Conservation (phyloP, 2,329 filamentous ascomycete species). For the Aspergillus sp. region DNA sequence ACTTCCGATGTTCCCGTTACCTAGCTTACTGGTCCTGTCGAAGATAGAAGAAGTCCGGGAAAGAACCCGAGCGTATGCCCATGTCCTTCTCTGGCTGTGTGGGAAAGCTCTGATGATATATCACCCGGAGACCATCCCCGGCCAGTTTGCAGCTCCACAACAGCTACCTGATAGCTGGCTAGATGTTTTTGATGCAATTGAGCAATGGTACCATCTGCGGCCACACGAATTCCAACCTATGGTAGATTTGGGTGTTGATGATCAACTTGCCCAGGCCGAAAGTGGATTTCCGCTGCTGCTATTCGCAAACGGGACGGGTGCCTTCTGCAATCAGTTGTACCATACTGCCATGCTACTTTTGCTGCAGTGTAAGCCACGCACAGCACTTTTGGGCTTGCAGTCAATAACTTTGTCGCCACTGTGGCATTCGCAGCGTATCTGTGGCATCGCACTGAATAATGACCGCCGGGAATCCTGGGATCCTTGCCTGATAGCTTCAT, state of each 20-base stretch:
- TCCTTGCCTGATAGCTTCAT: slow-evolving; percentile 49
- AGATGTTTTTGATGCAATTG: slow-evolving; percentile 27
- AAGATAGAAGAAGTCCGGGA: slow-evolving; percentile 20
- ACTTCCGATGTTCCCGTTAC: slow-evolving; percentile 21
- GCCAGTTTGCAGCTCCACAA: slow-evolving; percentile 11
- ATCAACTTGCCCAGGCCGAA: slow-evolving; percentile 14
- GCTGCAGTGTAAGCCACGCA: slow-evolving; percentile 54
- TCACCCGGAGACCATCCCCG: slow-evolving; percentile 17
- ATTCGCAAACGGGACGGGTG: slow-evolving; percentile 48
- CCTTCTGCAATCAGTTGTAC: slow-evolving; percentile 56
- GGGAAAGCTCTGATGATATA: slow-evolving; percentile 24
- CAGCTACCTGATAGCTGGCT: slow-evolving; percentile 24
- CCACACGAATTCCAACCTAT: slow-evolving; percentile 32
- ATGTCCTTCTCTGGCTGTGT: slow-evolving; percentile 29
- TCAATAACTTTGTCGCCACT: slow-evolving; percentile 45
- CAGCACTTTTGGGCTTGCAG: slow-evolving; percentile 35
- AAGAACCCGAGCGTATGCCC: slow-evolving; percentile 18
- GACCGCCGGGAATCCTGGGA: slow-evolving; percentile 52
- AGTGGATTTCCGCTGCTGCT: slow-evolving; percentile 43
- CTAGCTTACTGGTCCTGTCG: slow-evolving; percentile 9
- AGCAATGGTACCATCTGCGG: slow-evolving; percentile 31
- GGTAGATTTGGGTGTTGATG: slow-evolving; percentile 39
- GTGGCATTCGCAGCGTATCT: slow-evolving; percentile 54
- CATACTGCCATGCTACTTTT: slow-evolving; percentile 58
- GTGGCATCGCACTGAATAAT: slow-evolving; percentile 53